Evolutionary conservation across 306 rosid species (phyloP).

Genomic region (Cicer judaicum): DNA sequence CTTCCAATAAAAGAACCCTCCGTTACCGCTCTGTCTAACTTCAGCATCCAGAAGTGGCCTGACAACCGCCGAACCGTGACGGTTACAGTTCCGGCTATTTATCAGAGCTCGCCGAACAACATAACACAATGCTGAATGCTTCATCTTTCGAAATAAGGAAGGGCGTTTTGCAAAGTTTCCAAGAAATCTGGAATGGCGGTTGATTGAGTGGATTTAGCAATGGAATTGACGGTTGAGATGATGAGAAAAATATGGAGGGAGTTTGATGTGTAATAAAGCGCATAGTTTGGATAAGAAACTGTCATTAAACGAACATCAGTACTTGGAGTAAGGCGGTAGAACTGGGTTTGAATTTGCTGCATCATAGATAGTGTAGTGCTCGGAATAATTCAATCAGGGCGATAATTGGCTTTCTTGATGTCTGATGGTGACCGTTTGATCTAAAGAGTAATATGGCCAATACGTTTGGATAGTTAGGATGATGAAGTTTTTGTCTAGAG

Average conservation of each 20-base stretch:
- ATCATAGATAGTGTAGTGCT: background rate
- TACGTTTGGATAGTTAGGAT: no score
- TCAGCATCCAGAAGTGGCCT: slow-evolving; percentile 37
- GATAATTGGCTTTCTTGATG: no score
- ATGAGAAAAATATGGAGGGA: slow-evolving; percentile 33
- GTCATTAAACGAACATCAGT: background rate
- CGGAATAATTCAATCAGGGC: no score
- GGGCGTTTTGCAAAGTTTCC: slow-evolving; percentile 19
- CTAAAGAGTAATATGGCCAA: no score
- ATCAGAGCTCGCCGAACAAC: slow-evolving; percentile 49
- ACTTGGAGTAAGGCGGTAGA: slow-evolving; percentile 35
- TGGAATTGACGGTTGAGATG: slow-evolving; percentile 26
- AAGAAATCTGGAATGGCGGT: background rate
- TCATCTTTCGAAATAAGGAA: slow-evolving; percentile 48
- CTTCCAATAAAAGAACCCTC: slow-evolving; percentile 51
- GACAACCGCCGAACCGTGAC: slow-evolving; percentile 38
- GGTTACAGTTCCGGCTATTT: slow-evolving; percentile 39
- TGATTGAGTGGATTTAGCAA: background rate
- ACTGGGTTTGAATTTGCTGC: background rate
- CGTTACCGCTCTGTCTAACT: background rate
- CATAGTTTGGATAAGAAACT: slow-evolving; percentile 32
- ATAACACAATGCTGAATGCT: slow-evolving; percentile 47
- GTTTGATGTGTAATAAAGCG: slow-evolving; percentile 7
- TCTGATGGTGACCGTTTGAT: no score
- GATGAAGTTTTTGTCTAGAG: no score